Conservation (phyloP, 1,284 basidiomycete genomes). For the Melanopsichium pennsylvanicum region DNA sequence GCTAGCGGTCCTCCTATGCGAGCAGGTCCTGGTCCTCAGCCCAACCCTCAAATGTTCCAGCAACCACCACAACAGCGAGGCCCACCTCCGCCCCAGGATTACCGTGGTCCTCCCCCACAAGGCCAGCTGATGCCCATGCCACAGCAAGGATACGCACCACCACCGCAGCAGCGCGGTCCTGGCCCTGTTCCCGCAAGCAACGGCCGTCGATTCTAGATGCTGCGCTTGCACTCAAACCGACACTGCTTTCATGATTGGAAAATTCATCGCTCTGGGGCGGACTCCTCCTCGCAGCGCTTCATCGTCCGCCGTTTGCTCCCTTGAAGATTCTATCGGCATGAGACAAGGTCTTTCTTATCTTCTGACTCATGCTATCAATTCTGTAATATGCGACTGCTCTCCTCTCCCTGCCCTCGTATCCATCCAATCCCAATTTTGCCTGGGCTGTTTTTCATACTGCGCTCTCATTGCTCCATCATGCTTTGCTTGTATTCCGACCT, state of each 20-base stretch:
- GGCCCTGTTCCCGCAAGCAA: constrained; percentile 24
- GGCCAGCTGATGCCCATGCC: constrained; percentile 21
- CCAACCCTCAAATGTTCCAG: constrained; percentile 47
- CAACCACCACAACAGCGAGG: constrained; percentile 31
- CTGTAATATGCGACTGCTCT: background rate
- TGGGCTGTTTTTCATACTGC: background rate
- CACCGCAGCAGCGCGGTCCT: constrained; percentile 25
- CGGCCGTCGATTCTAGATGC: constrained; percentile 32
- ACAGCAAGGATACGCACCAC: constrained; percentile 30
- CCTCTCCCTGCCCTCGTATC: background rate
- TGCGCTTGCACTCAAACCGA: background rate
- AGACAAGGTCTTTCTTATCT: too few species aligned
- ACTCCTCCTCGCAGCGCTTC: too few species aligned
- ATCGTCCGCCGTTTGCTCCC: too few species aligned
- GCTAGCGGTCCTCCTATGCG: constrained; percentile 18
- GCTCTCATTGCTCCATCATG: background rate
- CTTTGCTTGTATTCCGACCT: constrained; percentile 14
- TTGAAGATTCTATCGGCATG: too few species aligned
- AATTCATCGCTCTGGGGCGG: too few species aligned
- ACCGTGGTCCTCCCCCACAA: constrained; percentile 26
- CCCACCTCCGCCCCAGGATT: constrained; percentile 28
- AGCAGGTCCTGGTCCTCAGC: constrained; percentile 23
- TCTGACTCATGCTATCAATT: too few species aligned
- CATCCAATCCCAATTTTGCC: background rate
- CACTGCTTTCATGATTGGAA: too few species aligned